These are phyloP conservation scores for Mimosa bimucronata DNA, from an alignment of 306 rosid genomes.

Conservation along the genomic window DNA sequence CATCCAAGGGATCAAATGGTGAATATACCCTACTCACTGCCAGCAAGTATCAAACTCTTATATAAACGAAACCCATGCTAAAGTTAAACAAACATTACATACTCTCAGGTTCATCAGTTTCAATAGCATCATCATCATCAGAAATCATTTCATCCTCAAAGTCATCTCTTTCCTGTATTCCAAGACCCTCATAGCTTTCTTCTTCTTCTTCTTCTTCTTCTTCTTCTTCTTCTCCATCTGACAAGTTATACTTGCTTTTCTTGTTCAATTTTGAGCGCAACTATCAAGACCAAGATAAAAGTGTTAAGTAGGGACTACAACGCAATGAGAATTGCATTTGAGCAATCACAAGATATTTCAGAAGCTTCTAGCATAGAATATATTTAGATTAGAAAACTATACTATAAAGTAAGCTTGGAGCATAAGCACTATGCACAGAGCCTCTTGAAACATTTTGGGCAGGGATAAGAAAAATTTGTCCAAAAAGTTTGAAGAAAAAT, in stretches of 20 bases:
- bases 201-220: conserved; percentile 57
- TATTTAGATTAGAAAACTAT: background rate
- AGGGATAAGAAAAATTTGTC: background rate
- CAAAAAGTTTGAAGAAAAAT: background rate
- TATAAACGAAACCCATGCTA: background rate
- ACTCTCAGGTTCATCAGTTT: conserved; percentile 43
- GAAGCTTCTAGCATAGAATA: background rate
- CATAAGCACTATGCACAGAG: background rate
- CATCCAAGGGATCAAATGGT: conserved; percentile 10
- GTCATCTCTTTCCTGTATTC: conserved; percentile 72
- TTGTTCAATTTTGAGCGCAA: conserved; percentile 64
- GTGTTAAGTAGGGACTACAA: background rate
- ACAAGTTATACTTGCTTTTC: conserved; percentile 78
- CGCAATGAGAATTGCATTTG: conserved; percentile 1
- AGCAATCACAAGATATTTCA: conserved; percentile 19
- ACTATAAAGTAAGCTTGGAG: background rate
- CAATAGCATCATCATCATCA: conserved; percentile 48
- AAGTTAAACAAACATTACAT: conserved; percentile 19
- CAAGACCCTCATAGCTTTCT: conserved; percentile 57
- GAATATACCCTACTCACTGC: conserved; percentile 3
- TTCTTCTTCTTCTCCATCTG: conserved; percentile 67
- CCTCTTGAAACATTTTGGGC: background rate
- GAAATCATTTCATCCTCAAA: conserved; percentile 69
- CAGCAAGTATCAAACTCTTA: background rate
- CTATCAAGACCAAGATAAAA: conserved; percentile 40